phyloP scores from a whole-genome alignment of 108 stramenopile species.

The Skeletonema menzelii region DNA sequence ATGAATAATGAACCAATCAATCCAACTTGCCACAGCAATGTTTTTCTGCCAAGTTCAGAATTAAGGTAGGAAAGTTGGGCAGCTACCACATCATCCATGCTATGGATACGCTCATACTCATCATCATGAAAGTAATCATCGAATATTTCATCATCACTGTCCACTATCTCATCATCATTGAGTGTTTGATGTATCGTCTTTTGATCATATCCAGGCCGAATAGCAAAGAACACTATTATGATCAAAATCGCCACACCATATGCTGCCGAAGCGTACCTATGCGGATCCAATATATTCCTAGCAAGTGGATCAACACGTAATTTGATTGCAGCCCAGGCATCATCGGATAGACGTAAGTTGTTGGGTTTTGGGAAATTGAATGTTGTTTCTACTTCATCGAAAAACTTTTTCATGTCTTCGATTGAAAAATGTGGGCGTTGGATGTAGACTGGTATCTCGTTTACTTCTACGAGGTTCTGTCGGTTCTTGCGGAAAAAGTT shows the following conservation, averaged over 20 bases:
- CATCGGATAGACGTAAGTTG: conserved; percentile 29
- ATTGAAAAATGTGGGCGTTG: conserved; percentile 29
- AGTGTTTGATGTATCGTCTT: conserved; percentile 13
- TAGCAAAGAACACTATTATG: conserved; percentile 34
- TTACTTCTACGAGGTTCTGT: conserved; percentile 6
- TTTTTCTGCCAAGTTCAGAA: conserved; percentile 15
- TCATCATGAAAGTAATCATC: conserved; percentile 48
- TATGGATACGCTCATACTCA: conserved; percentile 29
- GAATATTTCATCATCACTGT: conserved; percentile 29
- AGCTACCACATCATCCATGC: conserved; percentile 41
- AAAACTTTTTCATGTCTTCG: conserved; percentile 23
- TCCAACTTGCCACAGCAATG: conserved; percentile 30
- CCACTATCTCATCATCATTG: conserved; percentile 9
- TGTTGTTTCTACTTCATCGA: conserved; percentile 36
- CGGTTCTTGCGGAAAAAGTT: background rate
- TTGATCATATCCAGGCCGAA: conserved; percentile 39
- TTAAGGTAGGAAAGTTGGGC: conserved; percentile 46
- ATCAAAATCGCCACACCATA: conserved; percentile 17
- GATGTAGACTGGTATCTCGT: conserved; percentile 50
- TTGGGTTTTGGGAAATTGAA: conserved; percentile 45
- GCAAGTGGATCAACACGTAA: conserved; percentile 54
- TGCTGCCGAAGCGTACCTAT: conserved; percentile 35
- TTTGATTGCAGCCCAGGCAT: conserved; percentile 50
- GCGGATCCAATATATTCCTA: conserved; percentile 47
- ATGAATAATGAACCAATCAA: conserved; percentile 17